Percentiles rank a stretch among this genome's conserved stretches.
These are phyloP conservation scores for Chaetomiaceae sp. DNA, from an alignment of 2,329 filamentous ascomycete species.

Conservation along the genomic window DNA sequence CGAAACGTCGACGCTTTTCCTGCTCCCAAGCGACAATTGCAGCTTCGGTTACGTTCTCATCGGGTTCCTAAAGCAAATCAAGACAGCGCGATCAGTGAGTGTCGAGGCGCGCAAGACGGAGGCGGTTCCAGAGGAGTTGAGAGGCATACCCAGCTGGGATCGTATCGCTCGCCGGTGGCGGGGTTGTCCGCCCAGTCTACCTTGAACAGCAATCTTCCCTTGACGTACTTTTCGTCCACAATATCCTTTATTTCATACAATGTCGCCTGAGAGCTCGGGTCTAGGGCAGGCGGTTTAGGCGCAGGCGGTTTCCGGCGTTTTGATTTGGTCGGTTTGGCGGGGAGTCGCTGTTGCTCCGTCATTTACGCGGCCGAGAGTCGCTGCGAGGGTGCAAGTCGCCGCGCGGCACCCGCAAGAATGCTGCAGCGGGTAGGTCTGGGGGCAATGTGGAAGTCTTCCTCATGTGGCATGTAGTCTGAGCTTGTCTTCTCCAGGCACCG, in stretches of 20 bases:
- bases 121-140: too few species aligned
- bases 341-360: background rate
- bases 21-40: conserved; percentile 28
- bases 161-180: conserved; percentile 41
- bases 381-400: conserved; percentile 1
- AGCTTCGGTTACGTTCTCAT: conserved; percentile 24
- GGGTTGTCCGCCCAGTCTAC: conserved; percentile 52
- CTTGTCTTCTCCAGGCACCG: too few species aligned
- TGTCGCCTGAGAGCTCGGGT: conserved; percentile 1
- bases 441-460: too few species aligned
- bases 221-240: conserved; percentile 30
- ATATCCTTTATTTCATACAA: conserved; percentile 33
- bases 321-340: background rate
- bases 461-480: too few species aligned
- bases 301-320: conserved; percentile 12
- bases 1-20: conserved; percentile 14
- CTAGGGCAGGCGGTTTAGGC: background rate
- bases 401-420: background rate
- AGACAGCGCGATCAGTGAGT: conserved; percentile 4
- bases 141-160: conserved; percentile 45
- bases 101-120: background rate
- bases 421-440: background rate
- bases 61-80: conserved; percentile 21
- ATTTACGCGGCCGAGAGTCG: conserved; percentile 6
- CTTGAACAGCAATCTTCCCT: conserved; percentile 37